Base-by-base conservation (phyloP, 1,284 basidiomycete species). In the Hemileia vastatrix region DNA sequence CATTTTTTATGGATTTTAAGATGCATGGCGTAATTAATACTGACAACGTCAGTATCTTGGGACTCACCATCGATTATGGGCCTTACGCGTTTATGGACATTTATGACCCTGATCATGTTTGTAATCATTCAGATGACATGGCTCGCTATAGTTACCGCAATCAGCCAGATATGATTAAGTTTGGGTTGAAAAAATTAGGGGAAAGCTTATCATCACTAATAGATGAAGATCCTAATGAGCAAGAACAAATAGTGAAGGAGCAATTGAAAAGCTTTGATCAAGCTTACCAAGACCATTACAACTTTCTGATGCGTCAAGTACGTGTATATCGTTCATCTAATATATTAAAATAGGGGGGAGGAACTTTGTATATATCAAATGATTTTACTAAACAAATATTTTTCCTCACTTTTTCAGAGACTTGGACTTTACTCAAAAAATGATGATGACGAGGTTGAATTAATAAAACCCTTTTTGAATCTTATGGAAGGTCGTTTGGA, bases 31-130 rank as follows among this genome's bases (percentile, higher is more conserved):
- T 97, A n/a, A 88, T 96, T 70, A 96, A 96, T 74, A 95, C 93
- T 1, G 93, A 96, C 79, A 93, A 93, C 67, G 84, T 93, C 13
- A 36, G 55, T 13, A 18, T 52, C 24, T n/a, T 21, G 6, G 19
- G 47, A 9, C 11, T 49, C 18, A 49, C 48, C 2, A 49, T 49
- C 23, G 48, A 49, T 58, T 36, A 51, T 36, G 48, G 73, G 15
- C 91, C 92, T 52, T 97, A 88, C 71, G 90, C 90, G 0, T 96
- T 95, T 77, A 96, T 96, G 92, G 90, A 92, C 70, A 83, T 89
- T 2, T 93, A 85, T 61, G 86, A 95, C 71, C 75, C 83, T 0
- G 79, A 81, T 57, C 90, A 94, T 71, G 88, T 96, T 63, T 96
- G 93, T 80, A 97, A 49, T 49, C 15, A 49, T 11, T 19, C 18